Base-by-base conservation (phyloP, 2,329 filamentous ascomycete genomes). In the Arthrobotrys sphaeroides region DNA sequence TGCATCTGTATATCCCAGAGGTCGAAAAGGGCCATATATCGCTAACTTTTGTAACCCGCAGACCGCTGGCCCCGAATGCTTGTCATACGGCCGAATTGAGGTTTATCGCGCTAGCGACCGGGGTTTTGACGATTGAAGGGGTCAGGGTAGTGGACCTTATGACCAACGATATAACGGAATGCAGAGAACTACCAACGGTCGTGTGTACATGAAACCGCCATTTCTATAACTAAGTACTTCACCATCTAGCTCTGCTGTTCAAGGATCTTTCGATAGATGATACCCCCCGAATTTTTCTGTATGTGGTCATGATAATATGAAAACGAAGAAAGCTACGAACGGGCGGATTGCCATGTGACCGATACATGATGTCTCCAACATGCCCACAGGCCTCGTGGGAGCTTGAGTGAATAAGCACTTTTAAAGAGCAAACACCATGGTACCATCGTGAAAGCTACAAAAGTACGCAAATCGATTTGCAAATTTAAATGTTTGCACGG, bases 81-180 rank as follows among this genome's bases (percentile, higher is more conserved):
- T 94, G 91, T 80, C 91, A 93, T 79, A 90, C 90, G 38, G 89
- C 88, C 0, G 90, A 92, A 81, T 81, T 94, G 78, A 87, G 88
- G 78, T 93, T 94, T 78, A 83, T 93, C 62, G 89, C 91, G 2
- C 83, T 93, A 61, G 83, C 82, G 62, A 85, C 87, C 53, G 92
- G 91, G 0, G 86, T 92, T 31, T 85, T 92, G 28, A 86, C 86
- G n/a, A 82, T 94, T 1, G 91, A 94, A 78, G 89, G 89, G 1
- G 85, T 94, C 18, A 85, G 91, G 57, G 87, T 94, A 0, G 85
- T 94, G 2, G 92, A 95, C 81, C 81, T 94, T 73, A 87, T 85
- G 20, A 91, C 88, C 33, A 89, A 92, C 80, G 91, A 94, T 83
- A 90, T 91, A 80, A 89, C 92, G 2, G 91, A 94, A 81, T 89